phyloP scores from a whole-genome alignment of 2,329 filamentous ascomycete genomes.

The Alternaria burnsii region DNA sequence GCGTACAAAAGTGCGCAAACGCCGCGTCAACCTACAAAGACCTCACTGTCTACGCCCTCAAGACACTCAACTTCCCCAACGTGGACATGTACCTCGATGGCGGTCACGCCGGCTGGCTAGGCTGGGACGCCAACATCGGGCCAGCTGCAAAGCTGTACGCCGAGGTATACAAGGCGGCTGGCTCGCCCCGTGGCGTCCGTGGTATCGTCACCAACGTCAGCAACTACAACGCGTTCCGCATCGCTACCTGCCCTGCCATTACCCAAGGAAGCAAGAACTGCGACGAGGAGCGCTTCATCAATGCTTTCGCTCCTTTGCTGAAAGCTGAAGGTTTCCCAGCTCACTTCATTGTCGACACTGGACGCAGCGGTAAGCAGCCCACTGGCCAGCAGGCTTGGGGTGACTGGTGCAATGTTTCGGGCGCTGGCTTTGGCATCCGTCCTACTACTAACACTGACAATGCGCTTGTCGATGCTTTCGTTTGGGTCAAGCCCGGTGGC shows the following conservation, averaged over 20 bases:
- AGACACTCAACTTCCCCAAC: constrained; percentile 66
- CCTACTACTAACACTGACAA: constrained; percentile 70
- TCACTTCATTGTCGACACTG: constrained; percentile 63
- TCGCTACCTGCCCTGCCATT: constrained; percentile 56
- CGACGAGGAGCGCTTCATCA: constrained; percentile 63
- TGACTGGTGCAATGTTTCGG: constrained; percentile 73
- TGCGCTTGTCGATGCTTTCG: constrained; percentile 69
- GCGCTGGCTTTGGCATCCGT: constrained; percentile 71
- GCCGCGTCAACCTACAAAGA: constrained; percentile 65
- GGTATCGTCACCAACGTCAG: constrained; percentile 66
- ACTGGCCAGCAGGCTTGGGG: constrained; percentile 66
- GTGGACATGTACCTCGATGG: constrained; percentile 71
- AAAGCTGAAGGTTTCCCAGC: constrained; percentile 58
- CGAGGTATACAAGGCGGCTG: constrained; percentile 57
- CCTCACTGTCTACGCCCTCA: constrained; percentile 64
- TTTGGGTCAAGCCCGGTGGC: constrained; percentile 75
- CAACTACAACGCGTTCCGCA: constrained; percentile 66
- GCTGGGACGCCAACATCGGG: constrained; percentile 67
- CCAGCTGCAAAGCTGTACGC: constrained; percentile 61
- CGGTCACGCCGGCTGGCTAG: constrained; percentile 71
- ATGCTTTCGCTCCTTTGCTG: constrained; percentile 61
- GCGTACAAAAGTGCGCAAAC: constrained; percentile 63
- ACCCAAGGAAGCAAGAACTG: constrained; percentile 59
- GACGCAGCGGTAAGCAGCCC: constrained; percentile 69
- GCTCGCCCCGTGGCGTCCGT: constrained; percentile 58